Conservation (phyloP, 1,139 yeast genomes). For the Barnettozyma hawaiiensis region DNA sequence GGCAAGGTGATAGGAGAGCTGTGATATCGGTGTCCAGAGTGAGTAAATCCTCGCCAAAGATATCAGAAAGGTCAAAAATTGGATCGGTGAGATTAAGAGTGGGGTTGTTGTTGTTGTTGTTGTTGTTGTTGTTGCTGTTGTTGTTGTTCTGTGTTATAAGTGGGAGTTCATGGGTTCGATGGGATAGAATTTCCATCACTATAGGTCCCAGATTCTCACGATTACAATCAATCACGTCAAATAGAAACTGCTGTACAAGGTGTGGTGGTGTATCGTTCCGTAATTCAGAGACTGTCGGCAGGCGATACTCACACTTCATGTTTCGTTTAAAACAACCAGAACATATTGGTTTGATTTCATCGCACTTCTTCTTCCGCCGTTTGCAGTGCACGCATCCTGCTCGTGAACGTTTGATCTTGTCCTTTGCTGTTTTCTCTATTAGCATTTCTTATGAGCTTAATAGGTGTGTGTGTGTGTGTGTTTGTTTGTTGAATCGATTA, state of each 20-base stretch:
- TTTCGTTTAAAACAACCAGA: slow-evolving; percentile 23
- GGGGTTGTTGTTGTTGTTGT: not conserved
- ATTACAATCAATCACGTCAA: slow-evolving; percentile 2
- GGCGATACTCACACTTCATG: slow-evolving; percentile 17
- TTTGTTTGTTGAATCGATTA: no score
- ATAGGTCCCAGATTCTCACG: not conserved
- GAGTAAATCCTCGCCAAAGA: not conserved
- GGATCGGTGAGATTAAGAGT: not conserved
- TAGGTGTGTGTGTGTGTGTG: no score
- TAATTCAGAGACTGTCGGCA: not conserved
- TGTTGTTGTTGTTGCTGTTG: not conserved
- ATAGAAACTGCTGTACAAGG: not conserved
- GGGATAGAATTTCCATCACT: not conserved
- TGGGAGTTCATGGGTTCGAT: not conserved
- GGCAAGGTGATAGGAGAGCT: slow-evolving; percentile 1
- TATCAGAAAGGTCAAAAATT: not conserved
- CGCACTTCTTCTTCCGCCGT: slow-evolving; percentile 28
- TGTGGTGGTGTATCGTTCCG: not conserved
- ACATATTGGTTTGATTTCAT: slow-evolving; percentile 27
- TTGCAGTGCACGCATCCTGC: slow-evolving; percentile 25
- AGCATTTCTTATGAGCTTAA: not conserved
- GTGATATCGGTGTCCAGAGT: slow-evolving; percentile 1
- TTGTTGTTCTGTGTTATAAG: not conserved
- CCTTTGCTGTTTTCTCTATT: not conserved
- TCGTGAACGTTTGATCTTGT: slow-evolving; percentile 14